Conservation (phyloP, 2,329 filamentous ascomycete species). For the Coniochaeta sp. region DNA sequence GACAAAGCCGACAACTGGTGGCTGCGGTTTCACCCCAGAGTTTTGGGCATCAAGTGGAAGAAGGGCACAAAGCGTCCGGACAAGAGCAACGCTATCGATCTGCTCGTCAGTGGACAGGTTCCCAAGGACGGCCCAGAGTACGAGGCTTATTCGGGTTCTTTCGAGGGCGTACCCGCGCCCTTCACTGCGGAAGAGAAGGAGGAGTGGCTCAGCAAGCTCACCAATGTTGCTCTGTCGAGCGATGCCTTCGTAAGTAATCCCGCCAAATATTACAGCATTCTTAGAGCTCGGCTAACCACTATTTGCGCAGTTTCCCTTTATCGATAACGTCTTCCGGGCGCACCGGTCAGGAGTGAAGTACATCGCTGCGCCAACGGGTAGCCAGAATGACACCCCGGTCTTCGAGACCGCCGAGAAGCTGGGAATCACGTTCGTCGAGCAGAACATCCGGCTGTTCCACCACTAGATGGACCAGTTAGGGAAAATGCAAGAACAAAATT, state of each 20-base stretch:
- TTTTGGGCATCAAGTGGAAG: conserved; percentile 89
- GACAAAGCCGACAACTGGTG: conserved; percentile 99
- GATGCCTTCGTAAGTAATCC: conserved; percentile 80
- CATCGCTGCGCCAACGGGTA: conserved; percentile 86
- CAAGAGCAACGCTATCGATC: conserved; percentile 96
- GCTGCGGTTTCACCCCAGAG: conserved; percentile 93
- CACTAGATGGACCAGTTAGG: conserved; percentile 48
- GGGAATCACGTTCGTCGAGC: conserved; percentile 90
- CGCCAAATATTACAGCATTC: neutral
- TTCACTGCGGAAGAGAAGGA: conserved; percentile 82
- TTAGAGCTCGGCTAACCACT: conserved; percentile 3
- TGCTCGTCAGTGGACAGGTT: conserved; percentile 85
- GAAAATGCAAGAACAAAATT: neutral
- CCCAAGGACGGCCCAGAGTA: conserved; percentile 78
- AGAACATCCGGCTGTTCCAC: conserved; percentile 90
- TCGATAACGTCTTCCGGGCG: conserved; percentile 93
- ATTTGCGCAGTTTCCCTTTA: conserved; percentile 78
- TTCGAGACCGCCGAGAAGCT: conserved; percentile 88
- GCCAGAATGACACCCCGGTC: conserved; percentile 74
- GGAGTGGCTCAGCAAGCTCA: conserved; percentile 77
- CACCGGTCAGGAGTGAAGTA: conserved; percentile 88
- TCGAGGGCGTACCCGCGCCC: conserved; percentile 76
- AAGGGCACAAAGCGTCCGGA: conserved; percentile 93
- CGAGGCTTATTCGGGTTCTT: conserved; percentile 78
- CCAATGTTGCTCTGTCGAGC: conserved; percentile 77